A percentile compares a stretch with the other conserved stretches of the same genome.
Evolutionary conservation across 2,329 filamentous ascomycete species (phyloP).

Genomic region (Beauveria sp.): DNA sequence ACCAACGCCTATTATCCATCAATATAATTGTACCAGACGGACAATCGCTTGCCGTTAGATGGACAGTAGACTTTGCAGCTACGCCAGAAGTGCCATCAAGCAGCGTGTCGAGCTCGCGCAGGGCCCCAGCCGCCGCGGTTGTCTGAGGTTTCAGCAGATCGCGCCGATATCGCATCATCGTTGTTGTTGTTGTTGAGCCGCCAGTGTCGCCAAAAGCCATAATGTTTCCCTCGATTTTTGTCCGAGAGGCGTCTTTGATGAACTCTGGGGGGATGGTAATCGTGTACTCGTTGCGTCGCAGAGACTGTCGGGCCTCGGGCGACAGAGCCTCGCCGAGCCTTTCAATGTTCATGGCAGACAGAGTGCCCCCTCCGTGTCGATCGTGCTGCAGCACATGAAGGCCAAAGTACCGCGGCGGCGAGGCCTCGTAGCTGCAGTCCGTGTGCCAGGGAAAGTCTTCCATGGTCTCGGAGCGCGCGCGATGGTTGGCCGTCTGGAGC

Average conservation of each 20-base stretch:
- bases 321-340: conserved; percentile 14
- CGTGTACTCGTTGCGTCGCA: conserved; percentile 20
- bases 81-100: conserved; percentile 13
- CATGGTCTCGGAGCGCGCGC: conserved; percentile 34
- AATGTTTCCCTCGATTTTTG: conserved; percentile 15
- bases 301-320: conserved; percentile 19
- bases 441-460: conserved; percentile 36
- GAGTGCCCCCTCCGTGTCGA: conserved; percentile 30
- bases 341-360: conserved; percentile 31
- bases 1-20: conserved; percentile 25
- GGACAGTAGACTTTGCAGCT: conserved; percentile 12
- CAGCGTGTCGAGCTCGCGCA: conserved; percentile 19
- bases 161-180: conserved; percentile 23
- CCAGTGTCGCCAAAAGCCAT: neutral
- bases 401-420: conserved; percentile 31
- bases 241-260: conserved; percentile 19
- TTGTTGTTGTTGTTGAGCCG: neutral
- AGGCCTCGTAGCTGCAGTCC: conserved; percentile 34
- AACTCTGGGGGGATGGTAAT: conserved; percentile 28
- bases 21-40: conserved; percentile 23
- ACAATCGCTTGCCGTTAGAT: conserved; percentile 20
- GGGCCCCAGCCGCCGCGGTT: conserved; percentile 15
- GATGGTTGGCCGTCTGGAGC: conserved; percentile 21
- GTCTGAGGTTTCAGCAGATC: conserved; percentile 25
- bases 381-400: conserved; percentile 35